phyloP scores from a whole-genome alignment of 2,329 filamentous ascomycete genomes.

The Aspergillus tanneri region DNA sequence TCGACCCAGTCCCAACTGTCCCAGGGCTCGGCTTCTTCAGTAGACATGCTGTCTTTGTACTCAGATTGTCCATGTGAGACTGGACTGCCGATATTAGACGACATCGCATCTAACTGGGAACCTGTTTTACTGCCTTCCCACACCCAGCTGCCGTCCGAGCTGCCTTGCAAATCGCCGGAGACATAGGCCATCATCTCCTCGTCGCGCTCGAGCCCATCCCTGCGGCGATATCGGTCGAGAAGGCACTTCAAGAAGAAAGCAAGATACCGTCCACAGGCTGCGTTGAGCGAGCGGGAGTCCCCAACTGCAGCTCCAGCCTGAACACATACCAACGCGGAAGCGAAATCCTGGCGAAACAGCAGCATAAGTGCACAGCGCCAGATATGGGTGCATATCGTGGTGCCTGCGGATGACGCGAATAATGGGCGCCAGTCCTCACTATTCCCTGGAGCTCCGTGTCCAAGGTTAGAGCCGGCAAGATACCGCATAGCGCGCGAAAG shows the following conservation, averaged over 20 bases:
- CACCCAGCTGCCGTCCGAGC: conserved; percentile 75
- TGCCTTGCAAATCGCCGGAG: conserved; percentile 81
- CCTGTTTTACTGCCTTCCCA: conserved; percentile 66
- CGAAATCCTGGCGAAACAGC: conserved; percentile 70
- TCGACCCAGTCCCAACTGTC: conserved; percentile 78
- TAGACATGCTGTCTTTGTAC: conserved; percentile 38
- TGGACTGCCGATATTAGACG: conserved; percentile 18
- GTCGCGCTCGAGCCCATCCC: conserved; percentile 59
- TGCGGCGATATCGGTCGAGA: conserved; percentile 53
- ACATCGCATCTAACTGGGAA: conserved; percentile 34
- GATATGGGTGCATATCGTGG: conserved; percentile 76
- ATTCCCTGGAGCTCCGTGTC: conserved; percentile 25
- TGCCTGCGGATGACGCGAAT: conserved; percentile 67
- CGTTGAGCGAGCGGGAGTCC: conserved; percentile 68
- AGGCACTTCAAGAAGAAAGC: conserved; percentile 75
- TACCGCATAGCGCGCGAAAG: conserved; percentile 64
- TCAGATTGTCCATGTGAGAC: conserved; percentile 15
- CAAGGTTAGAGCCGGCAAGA: conserved; percentile 16
- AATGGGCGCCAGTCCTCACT: conserved; percentile 54
- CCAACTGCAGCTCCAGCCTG: conserved; percentile 70
- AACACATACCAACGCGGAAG: conserved; percentile 70
- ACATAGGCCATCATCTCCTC: conserved; percentile 87
- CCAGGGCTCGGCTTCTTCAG: conserved; percentile 66
- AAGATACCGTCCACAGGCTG: conserved; percentile 76
- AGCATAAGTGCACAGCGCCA: conserved; percentile 85